Conservation (phyloP, 2,329 filamentous ascomycete genomes). For the Apiospora arundinis region DNA sequence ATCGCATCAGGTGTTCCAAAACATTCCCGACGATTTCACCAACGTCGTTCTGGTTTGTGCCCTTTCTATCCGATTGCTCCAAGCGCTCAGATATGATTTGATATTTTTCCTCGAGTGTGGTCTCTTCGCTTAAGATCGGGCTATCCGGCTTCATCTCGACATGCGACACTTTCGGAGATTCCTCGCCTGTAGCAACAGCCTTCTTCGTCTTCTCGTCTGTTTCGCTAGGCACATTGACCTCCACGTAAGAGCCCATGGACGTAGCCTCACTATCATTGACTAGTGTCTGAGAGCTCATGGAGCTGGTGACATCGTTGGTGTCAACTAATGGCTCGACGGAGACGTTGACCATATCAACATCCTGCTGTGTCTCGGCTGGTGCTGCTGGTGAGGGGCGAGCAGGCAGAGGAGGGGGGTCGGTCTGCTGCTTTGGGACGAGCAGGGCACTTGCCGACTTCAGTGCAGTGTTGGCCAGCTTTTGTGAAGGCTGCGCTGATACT, state of each 20-base stretch:
- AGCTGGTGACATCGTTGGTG: conserved; percentile 50
- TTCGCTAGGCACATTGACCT: conserved; percentile 20
- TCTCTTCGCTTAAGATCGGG: conserved; percentile 33
- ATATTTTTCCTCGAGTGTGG: conserved; percentile 54
- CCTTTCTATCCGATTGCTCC: conserved; percentile 54
- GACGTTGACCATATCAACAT: conserved; percentile 44
- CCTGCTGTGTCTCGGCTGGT: conserved; percentile 38
- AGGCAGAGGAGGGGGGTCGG: conserved; percentile 57
- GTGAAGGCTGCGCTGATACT: conserved; percentile 71
- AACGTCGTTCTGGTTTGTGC: conserved; percentile 86
- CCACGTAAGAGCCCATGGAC: conserved; percentile 25
- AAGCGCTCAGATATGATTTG: conserved; percentile 44
- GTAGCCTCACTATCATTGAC: conserved; percentile 48
- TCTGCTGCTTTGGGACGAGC: conserved; percentile 7
- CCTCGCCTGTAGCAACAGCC: conserved; percentile 27
- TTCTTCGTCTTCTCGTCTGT: conserved; percentile 22
- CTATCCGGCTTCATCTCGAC: conserved; percentile 24
- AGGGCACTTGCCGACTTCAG: conserved; percentile 60
- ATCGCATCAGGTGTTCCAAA: conserved; percentile 87
- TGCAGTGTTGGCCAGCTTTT: conserved; percentile 80
- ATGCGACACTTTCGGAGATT: conserved; percentile 28
- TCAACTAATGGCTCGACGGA: conserved; percentile 41
- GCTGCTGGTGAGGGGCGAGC: conserved; percentile 52
- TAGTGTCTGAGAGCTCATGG: conserved; percentile 58
- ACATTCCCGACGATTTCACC: conserved; percentile 95